Conservation (phyloP, 2,329 filamentous ascomycete species). For the Beauveria scarabaeidicola region DNA sequence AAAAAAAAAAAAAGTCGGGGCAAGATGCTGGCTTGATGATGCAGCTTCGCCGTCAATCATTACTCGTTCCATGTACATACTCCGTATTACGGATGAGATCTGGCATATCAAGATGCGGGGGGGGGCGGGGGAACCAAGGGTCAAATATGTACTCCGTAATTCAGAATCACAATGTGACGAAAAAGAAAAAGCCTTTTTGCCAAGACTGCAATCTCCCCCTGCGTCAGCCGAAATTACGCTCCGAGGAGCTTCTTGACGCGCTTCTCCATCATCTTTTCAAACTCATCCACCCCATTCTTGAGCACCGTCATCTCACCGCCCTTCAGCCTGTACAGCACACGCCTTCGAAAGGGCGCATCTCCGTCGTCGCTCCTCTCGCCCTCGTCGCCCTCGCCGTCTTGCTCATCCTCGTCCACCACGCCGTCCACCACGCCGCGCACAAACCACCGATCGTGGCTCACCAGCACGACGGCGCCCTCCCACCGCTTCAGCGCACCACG, state of each 20-base stretch:
- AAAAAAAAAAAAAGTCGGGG: too few relatives aligned
- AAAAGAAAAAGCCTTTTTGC: neutral
- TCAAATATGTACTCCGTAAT: too few relatives aligned
- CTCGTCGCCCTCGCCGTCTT: conserved; percentile 24
- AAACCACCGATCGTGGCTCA: conserved; percentile 79
- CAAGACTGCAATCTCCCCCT: neutral
- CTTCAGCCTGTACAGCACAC: conserved; percentile 53
- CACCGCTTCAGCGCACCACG: conserved; percentile 57
- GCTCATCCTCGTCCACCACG: conserved; percentile 32
- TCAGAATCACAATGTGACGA: neutral
- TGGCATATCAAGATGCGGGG: neutral
- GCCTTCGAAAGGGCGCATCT: conserved; percentile 35
- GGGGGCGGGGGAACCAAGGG: neutral
- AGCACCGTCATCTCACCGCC: conserved; percentile 47
- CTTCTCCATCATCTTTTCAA: conserved; percentile 55
- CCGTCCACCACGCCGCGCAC: conserved; percentile 66
- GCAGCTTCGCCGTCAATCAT: neutral
- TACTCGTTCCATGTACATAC: neutral
- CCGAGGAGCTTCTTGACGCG: conserved; percentile 39
- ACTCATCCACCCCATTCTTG: conserved; percentile 54
- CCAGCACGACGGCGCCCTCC: conserved; percentile 66
- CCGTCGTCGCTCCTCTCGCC: conserved; percentile 30
- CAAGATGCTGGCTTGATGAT: too few relatives aligned
- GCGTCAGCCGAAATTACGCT: neutral
- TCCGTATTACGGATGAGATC: neutral